phyloP scores from a whole-genome alignment of 768 basidiomycete species.

The Brasilioporus rufonigricans region DNA sequence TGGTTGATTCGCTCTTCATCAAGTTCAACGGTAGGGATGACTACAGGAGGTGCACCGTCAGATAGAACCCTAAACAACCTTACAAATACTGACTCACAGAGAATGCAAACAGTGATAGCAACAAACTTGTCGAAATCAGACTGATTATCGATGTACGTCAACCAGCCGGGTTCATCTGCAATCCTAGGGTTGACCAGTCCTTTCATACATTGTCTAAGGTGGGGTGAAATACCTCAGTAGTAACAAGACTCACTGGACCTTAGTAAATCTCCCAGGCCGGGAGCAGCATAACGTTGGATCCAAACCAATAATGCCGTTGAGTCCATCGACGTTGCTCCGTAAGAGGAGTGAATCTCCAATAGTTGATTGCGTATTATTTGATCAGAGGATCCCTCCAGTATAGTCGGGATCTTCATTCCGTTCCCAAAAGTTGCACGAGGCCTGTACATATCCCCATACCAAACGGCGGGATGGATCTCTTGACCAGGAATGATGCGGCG shows the following conservation, averaged over 20 bases:
- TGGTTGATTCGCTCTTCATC: too few relatives aligned
- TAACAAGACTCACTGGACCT: not conserved
- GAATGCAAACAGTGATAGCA: not conserved
- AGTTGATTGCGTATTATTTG: too few relatives aligned
- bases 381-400: not conserved
- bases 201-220: not conserved
- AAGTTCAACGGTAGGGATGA: too few relatives aligned
- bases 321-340: too few relatives aligned
- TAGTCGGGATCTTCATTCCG: not conserved
- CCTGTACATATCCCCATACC: not conserved
- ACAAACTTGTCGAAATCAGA: not conserved
- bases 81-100: not conserved
- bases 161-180: not conserved
- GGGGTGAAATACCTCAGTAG: not conserved
- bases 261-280: not conserved
- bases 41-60: too few relatives aligned
- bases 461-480: not conserved
- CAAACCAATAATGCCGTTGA: not conserved
- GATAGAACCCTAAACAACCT: too few relatives aligned
- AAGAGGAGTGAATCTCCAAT: too few relatives aligned
- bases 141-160: not conserved
- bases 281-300: not conserved
- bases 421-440: not conserved
- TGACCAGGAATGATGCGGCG: conserved; percentile 2
- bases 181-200: too few relatives aligned